Conservation (phyloP, 305 asterid species). For the Fraxinus angustifolia region DNA sequence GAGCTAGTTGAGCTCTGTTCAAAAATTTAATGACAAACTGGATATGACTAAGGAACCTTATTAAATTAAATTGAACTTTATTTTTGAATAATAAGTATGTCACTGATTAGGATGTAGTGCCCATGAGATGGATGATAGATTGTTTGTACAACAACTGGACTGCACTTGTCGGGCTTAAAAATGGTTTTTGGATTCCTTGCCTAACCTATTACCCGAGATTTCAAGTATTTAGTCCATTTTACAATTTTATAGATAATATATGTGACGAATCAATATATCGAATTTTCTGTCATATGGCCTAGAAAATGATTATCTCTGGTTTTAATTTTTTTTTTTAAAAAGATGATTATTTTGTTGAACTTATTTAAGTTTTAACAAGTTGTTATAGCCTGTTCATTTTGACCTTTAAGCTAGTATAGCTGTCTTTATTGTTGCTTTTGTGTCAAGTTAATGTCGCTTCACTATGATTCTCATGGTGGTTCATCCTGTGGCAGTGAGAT, state of each 20-base stretch:
- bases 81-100: not conserved
- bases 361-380: not conserved
- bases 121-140: not conserved
- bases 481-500: constrained; percentile 59
- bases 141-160: constrained; percentile 3
- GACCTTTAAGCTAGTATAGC: not conserved
- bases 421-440: not conserved
- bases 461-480: not conserved
- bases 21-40: not conserved
- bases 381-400: constrained; percentile 1
- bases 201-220: not conserved
- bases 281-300: not conserved
- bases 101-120: not conserved
- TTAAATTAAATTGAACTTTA: not conserved
- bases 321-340: too few species aligned
- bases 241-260: not conserved
- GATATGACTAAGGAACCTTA: not conserved
- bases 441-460: not conserved
- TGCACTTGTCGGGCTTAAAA: not conserved
- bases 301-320: constrained; percentile 1
- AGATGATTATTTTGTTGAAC: too few species aligned
- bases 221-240: not conserved
- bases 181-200: not conserved
- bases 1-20: not conserved
- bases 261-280: not conserved